Evolutionary conservation across 495 filamentous ascomycete species (phyloP).

Genomic region (Chaetomium tenue): DNA sequence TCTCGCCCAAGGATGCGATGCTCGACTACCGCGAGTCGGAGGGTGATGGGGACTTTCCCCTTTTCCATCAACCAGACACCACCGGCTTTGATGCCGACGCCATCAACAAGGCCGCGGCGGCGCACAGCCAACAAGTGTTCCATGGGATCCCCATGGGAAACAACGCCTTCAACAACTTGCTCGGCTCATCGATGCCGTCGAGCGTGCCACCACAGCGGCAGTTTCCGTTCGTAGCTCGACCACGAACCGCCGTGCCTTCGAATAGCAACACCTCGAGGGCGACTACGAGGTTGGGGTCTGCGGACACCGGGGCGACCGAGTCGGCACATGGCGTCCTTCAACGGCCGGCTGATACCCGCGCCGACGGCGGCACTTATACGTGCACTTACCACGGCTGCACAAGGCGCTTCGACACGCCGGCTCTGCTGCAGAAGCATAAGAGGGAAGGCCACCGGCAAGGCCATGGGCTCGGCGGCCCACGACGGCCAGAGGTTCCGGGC

Average conservation of each 20-base stretch:
- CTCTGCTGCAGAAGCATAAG: slow-evolving; percentile 91
- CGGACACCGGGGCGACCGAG: slow-evolving; percentile 38
- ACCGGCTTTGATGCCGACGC: slow-evolving; percentile 35
- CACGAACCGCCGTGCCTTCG: slow-evolving; percentile 48
- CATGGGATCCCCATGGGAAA: slow-evolving; percentile 47
- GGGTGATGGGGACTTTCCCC: slow-evolving; percentile 63
- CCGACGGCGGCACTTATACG: slow-evolving; percentile 86
- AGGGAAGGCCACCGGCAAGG: slow-evolving; percentile 83
- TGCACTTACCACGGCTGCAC: slow-evolving; percentile 93
- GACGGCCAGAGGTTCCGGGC: slow-evolving; percentile 25
- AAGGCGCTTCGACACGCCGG: slow-evolving; percentile 79
- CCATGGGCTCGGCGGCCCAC: slow-evolving; percentile 37
- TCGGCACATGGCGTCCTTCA: slow-evolving; percentile 32
- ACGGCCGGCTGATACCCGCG: slow-evolving; percentile 61
- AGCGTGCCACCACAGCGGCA: slow-evolving; percentile 54
- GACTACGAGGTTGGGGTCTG: slow-evolving; percentile 45
- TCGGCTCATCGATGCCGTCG: slow-evolving; percentile 40
- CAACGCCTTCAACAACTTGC: slow-evolving; percentile 40
- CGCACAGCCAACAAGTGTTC: slow-evolving; percentile 41
- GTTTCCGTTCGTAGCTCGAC: slow-evolving; percentile 55
- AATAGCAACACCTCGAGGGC: slow-evolving; percentile 37
- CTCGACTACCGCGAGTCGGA: slow-evolving; percentile 77
- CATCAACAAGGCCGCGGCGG: slow-evolving; percentile 31
- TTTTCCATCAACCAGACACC: slow-evolving; percentile 58
- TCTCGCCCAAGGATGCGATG: slow-evolving; percentile 92